Conservation (phyloP, 805 yeast genomes). For the Starmerella khaoyaiensis region DNA sequence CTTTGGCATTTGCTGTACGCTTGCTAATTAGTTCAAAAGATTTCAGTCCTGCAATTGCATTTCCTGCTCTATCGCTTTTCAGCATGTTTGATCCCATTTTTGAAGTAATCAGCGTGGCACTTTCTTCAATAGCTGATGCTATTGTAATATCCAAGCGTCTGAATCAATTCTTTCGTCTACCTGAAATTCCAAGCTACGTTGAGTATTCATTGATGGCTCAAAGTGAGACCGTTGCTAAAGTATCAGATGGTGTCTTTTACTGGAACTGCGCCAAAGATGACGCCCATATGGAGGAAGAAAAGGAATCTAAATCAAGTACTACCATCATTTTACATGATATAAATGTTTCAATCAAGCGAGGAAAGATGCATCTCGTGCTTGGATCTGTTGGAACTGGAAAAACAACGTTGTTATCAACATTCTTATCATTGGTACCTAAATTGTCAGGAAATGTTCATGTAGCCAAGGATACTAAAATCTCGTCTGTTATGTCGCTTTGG, state of each 20-base stretch:
- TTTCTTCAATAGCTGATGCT: slow-evolving; percentile 30
- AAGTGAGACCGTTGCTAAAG: neutral
- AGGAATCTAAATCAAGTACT: slow-evolving; percentile 1
- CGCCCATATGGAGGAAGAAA: slow-evolving; percentile 9
- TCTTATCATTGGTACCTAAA: slow-evolving; percentile 56
- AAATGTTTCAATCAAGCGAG: slow-evolving; percentile 40
- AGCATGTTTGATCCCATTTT: slow-evolving; percentile 3
- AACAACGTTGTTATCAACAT: slow-evolving; percentile 55
- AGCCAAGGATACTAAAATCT: slow-evolving; percentile 34
- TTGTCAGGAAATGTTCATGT: slow-evolving; percentile 38
- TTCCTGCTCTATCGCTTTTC: slow-evolving; percentile 9
- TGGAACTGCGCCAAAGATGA: slow-evolving; percentile 29
- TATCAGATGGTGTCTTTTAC: neutral
- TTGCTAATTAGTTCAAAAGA: slow-evolving; percentile 3
- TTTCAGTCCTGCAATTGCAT: slow-evolving; percentile 5
- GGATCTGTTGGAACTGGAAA: slow-evolving; percentile 78
- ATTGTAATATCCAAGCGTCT: slow-evolving; percentile 24
- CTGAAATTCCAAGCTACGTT: too few species aligned
- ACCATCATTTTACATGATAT: slow-evolving; percentile 29
- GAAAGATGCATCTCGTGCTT: slow-evolving; percentile 61
- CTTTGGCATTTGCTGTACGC: slow-evolving; percentile 8
- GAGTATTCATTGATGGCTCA: too few species aligned
- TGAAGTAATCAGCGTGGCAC: slow-evolving; percentile 34
- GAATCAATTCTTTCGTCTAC: slow-evolving; percentile 10
- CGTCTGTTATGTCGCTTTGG: slow-evolving; percentile 9